A percentile compares a stretch with the other conserved stretches of the same genome.
These are phyloP conservation scores for Cercospora nicotianae DNA, from an alignment of 2,329 filamentous ascomycete species.

Conservation along the genomic window DNA sequence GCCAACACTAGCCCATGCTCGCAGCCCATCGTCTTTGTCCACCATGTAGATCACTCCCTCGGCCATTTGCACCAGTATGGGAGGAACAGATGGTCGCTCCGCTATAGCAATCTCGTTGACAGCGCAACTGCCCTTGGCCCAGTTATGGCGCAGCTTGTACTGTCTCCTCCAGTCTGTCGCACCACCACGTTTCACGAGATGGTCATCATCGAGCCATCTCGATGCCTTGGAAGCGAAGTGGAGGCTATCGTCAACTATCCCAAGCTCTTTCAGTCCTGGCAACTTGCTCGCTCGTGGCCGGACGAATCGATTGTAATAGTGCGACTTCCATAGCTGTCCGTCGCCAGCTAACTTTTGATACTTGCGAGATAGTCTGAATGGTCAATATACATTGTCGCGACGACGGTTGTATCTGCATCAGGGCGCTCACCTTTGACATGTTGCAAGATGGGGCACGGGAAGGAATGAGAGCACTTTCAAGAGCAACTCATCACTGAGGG, in stretches of 20 bases:
- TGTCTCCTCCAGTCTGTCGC: constrained; percentile 80
- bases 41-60: constrained; percentile 77
- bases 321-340: constrained; percentile 84
- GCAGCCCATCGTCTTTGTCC: constrained; percentile 67
- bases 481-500: constrained; percentile 82
- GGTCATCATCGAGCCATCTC: constrained; percentile 63
- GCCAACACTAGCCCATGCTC: constrained; percentile 72
- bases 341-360: constrained; percentile 73
- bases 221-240: constrained; percentile 58
- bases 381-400: constrained; percentile 39
- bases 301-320: constrained; percentile 87
- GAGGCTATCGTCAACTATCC: constrained; percentile 41
- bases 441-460: constrained; percentile 66
- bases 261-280: constrained; percentile 59
- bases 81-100: constrained; percentile 54
- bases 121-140: constrained; percentile 77
- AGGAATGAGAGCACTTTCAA: constrained; percentile 79
- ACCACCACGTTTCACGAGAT: constrained; percentile 53
- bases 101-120: constrained; percentile 73
- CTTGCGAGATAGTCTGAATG: constrained; percentile 68
- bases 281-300: constrained; percentile 75
- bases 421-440: constrained; percentile 56
- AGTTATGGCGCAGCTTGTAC: constrained; percentile 87
- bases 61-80: constrained; percentile 72
- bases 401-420: not conserved